Evolutionary conservation across 345 rosid species (phyloP), one percentile per base, ranked within the genome.

Genomic region (Lumnitzera racemosa): DNA sequence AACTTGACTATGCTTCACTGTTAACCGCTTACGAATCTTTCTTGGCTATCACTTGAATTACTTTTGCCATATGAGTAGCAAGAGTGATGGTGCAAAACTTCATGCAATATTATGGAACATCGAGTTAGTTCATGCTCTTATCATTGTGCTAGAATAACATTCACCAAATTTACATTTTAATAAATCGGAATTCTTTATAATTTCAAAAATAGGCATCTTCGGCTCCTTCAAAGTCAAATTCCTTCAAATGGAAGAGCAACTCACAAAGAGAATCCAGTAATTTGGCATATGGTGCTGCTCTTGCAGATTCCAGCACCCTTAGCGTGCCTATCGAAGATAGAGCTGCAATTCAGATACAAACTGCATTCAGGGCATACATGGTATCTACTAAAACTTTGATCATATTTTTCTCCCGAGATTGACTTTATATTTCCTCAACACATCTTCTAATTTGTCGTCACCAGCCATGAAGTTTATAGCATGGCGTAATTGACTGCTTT

Each of bases 291-390:
- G 57, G 63, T 43, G 51, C 74, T 51, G 47, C 55, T 15, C 47
- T 67, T 29, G 54, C 61, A 36, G 67, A 55, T 56, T 36, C 55
- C n/a, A 57, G 51, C 46, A 49, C 74, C 63, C 78, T 67, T 49
- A 76, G 74, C 58, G 27, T 70, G 61, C 77, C 75, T 15, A 65
- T 61, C 50, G 82, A 82, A 64, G 90, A 82, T 61, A 72, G 80
- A 72, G 89, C 95, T 20, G 96, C 91, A 41, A 76, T 70, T 50
- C 67, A 79, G 70, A 83, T 85, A 71, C 96, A 88, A 72, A 67
- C 83, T 53, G 97, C 91, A 67, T 85, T 87, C 61, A 74, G 86
- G 67, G 96, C 96, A 54, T 85, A 84, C 65, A 69, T 63, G 84
- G 99, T 89, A 53, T 50, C 4, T 52, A 56, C 46, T 24, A 27